Base-by-base conservation (phyloP, 352 stramenopile genomes). In the Phytophthora pseudosyringae region DNA sequence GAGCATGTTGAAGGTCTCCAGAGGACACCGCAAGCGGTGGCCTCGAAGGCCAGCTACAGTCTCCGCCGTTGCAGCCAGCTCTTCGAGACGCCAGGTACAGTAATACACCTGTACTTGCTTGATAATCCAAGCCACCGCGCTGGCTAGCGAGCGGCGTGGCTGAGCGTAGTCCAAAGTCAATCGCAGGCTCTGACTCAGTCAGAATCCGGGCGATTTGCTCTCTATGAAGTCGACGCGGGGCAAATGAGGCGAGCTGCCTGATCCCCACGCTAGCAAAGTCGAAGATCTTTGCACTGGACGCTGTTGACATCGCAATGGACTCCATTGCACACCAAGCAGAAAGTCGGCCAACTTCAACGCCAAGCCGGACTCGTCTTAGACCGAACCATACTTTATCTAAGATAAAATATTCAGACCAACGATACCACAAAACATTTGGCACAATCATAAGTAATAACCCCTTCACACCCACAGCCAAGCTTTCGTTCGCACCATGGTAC, bases 401-500 rank as follows among this genome's bases (percentile, higher is more conserved):
- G 53, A 36, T 33, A 54, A 69, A 53, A 38, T 38, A 40, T 55
- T 65, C 62, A 60, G 54, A 69, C 6, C 39, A 53, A n/a, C 15
- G 25, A 13, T 50, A 55, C 44, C 52, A 11, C 59, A 68, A 59
- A 54, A 58, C 1, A n/a, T 4, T 55, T 44, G n/a, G 45, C 32
- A 39, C 31, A 25, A 1, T 26, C 57, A 46, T 51, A 70, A 60
- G 38, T 59, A 2, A 69, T 40, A 5, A 54, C 43, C 29, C 21
- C 43, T 16, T 15, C 32, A 10, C 59, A 39, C 56, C 47, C 16
- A 65, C 54, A n/a, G n/a, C n/a, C n/a, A n/a, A n/a, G n/a, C 46
- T 69, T 69, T 29, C 44, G 45, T 59, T 52, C 36, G 21, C 33
- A 43, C 8, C 52, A 71, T 63, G 57, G 64, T 44, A 57, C 43